Conservation (phyloP, 805 yeast species). For the Metschnikowia continentalis region DNA sequence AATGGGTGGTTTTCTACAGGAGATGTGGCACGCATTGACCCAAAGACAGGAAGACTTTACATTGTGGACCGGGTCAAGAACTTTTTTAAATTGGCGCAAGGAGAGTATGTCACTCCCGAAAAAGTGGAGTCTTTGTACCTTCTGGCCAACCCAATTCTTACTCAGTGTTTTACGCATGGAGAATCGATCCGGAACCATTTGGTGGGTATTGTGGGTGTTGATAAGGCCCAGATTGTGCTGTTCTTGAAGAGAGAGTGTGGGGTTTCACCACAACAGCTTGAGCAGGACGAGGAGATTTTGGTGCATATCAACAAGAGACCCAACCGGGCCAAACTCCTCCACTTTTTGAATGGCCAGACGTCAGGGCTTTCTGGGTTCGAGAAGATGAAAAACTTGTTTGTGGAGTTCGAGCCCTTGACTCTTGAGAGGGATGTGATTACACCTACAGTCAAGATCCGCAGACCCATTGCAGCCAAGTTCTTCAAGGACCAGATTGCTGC, state of each 20-base stretch:
- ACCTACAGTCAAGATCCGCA: constrained; percentile 37
- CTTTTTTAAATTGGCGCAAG: constrained; percentile 59
- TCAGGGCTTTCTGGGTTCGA: constrained; percentile 22
- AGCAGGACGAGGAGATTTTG: constrained; percentile 18
- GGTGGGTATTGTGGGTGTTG: constrained; percentile 22
- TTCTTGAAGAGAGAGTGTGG: constrained; percentile 17
- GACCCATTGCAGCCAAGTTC: constrained; percentile 45
- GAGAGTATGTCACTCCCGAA: constrained; percentile 69
- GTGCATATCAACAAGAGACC: constrained; percentile 14
- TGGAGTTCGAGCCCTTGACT: constrained; percentile 27
- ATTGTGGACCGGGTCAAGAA: constrained; percentile 71
- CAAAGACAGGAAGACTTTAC: constrained; percentile 46
- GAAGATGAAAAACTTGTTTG: constrained; percentile 21
- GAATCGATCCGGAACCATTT: constrained; percentile 14
- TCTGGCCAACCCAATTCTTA: constrained; percentile 13
- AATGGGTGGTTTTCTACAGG: constrained; percentile 55
- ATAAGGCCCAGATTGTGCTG: constrained; percentile 13
- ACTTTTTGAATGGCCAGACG: constrained; percentile 8
- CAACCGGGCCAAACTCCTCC: constrained; percentile 13
- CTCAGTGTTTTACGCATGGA: constrained; percentile 18
- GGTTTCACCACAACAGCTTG: constrained; percentile 5
- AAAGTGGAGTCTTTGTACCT: constrained; percentile 64
- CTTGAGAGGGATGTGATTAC: constrained; percentile 24
- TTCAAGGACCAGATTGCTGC: constrained; percentile 37
- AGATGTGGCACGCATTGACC: constrained; percentile 33